Percentiles rank a stretch among this genome's conserved stretches.
These are phyloP conservation scores for Ascochyta lentis DNA, from an alignment of 2,329 filamentous ascomycete species.

Conservation along the genomic window DNA sequence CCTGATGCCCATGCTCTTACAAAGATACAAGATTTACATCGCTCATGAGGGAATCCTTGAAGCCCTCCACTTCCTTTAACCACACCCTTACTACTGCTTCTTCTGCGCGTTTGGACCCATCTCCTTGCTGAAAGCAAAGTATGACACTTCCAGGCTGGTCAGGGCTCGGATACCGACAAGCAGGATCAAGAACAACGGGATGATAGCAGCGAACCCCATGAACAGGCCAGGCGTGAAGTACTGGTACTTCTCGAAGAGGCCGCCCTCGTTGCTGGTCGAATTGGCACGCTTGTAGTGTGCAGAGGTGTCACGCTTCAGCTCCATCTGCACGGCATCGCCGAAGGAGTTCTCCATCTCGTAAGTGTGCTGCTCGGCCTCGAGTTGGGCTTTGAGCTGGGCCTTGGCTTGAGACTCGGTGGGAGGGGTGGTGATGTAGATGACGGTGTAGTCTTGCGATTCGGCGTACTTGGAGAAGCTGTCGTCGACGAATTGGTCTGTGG, in stretches of 20 bases:
- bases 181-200: constrained; percentile 78
- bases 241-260: constrained; percentile 89
- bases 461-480: constrained; percentile 48
- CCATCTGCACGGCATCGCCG: constrained; percentile 68
- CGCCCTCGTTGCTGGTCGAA: constrained; percentile 31
- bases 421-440: constrained; percentile 76
- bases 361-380: constrained; percentile 25
- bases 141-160: constrained; percentile 83
- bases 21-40: constrained; percentile 21
- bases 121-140: constrained; percentile 95
- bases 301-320: constrained; percentile 72
- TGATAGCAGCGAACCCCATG: constrained; percentile 75
- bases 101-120: constrained; percentile 89
- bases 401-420: constrained; percentile 41
- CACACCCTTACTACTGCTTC: constrained; percentile 59
- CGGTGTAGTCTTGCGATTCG: constrained; percentile 66
- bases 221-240: constrained; percentile 93
- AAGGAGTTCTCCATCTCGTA: constrained; percentile 73
- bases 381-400: constrained; percentile 26
- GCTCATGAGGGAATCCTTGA: background rate
- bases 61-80: background rate
- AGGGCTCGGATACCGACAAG: constrained; percentile 80
- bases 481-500: constrained; percentile 32
- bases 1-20: constrained; percentile 26
- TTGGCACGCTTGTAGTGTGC: constrained; percentile 37